Percentiles rank a stretch among this genome's conserved stretches.
Conservation (phyloP, 2,329 filamentous ascomycete genomes). For the Corynespora cassiicola region DNA sequence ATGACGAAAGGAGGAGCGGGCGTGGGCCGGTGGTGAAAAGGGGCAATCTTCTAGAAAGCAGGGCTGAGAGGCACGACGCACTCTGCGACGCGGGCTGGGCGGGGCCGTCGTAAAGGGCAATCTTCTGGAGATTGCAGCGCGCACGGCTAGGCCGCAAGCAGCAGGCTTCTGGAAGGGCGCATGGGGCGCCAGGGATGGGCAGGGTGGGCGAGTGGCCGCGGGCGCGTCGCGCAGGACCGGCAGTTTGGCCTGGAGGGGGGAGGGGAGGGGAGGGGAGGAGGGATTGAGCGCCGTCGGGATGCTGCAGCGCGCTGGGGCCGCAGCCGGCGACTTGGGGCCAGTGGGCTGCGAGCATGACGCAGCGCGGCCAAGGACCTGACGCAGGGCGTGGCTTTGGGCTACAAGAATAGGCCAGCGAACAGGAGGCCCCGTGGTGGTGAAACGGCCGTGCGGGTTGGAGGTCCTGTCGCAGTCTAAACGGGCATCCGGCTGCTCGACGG, state of each 20-base stretch:
- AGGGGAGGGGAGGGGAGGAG: constrained; percentile 25
- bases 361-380: constrained; percentile 33
- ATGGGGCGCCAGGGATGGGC: constrained; percentile 35
- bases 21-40: constrained; percentile 31
- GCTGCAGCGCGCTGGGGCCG: constrained; percentile 32
- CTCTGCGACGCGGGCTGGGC: constrained; percentile 26
- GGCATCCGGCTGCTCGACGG: too few species aligned
- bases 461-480: constrained; percentile 31
- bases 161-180: constrained; percentile 40
- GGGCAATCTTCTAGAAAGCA: constrained; percentile 48
- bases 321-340: constrained; percentile 39
- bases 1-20: constrained; percentile 12
- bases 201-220: constrained; percentile 32
- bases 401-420: constrained; percentile 39
- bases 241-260: constrained; percentile 29
- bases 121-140: constrained; percentile 44
- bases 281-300: constrained; percentile 15
- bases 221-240: too few species aligned
- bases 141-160: constrained; percentile 22
- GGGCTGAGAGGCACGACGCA: constrained; percentile 32
- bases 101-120: constrained; percentile 20
- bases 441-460: constrained; percentile 38
- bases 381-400: constrained; percentile 29
- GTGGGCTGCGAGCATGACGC: constrained; percentile 27
- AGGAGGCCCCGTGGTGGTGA: constrained; percentile 31